These are phyloP conservation scores for Podila horticola DNA, from an alignment of 192 early-diverging fungal genomes.

Conservation along the genomic window DNA sequence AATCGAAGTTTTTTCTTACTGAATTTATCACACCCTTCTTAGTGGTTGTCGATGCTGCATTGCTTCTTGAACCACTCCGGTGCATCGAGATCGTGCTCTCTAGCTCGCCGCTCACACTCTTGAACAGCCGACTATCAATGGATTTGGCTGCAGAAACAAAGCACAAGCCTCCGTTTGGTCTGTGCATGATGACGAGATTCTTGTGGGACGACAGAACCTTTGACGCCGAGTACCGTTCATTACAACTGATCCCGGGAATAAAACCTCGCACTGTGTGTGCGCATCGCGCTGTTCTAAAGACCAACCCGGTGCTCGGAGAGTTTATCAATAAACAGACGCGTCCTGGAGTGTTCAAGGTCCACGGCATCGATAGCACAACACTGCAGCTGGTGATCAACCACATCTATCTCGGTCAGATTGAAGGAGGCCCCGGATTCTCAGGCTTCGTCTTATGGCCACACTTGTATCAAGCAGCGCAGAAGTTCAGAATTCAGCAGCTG, in stretches of 20 bases:
- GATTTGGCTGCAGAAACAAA: not conserved
- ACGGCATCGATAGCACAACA: not conserved
- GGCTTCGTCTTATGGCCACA: slow-evolving; percentile 12
- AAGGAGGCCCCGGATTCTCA: slow-evolving; percentile 13
- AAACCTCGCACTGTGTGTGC: not conserved
- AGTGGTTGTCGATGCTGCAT: not conserved
- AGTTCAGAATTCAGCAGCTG: not conserved
- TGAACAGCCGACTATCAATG: not conserved
- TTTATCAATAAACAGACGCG: not conserved
- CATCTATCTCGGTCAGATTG: slow-evolving; percentile 15
- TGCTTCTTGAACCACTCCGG: not conserved
- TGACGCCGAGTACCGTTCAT: not conserved
- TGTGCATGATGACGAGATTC: not conserved
- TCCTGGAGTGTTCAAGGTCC: not conserved
- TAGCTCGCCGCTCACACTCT: not conserved
- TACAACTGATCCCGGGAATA: not conserved
- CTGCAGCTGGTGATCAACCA: slow-evolving; percentile 21
- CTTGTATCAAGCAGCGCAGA: slow-evolving; percentile 9
- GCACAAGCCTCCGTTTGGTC: slow-evolving; percentile 1
- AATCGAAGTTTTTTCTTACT: not conserved
- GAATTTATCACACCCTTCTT: not conserved
- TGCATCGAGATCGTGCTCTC: not conserved
- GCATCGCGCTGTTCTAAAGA: not conserved
- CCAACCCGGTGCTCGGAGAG: not conserved
- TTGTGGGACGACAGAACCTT: not conserved